Evolutionary conservation across 83 land plant genomes (phyloP).

Genomic region (Picea abies): DNA sequence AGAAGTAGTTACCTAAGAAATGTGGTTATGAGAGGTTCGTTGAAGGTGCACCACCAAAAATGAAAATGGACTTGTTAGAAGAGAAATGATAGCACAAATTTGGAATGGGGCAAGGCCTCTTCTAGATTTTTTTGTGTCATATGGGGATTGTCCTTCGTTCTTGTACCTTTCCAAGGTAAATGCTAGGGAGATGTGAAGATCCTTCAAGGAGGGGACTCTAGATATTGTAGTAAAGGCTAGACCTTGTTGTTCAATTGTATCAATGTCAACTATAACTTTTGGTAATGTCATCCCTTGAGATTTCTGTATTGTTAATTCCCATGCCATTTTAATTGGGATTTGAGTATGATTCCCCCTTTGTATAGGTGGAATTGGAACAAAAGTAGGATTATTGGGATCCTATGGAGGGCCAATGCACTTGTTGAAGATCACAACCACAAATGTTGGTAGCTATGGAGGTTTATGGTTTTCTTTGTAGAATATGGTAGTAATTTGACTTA

Average conservation of each 20-base stretch:
- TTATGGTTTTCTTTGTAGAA: background rate
- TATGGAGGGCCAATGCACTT: background rate
- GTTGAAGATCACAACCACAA: background rate
- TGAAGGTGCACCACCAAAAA: too few relatives aligned
- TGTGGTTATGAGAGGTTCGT: too few relatives aligned
- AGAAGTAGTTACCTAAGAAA: too few relatives aligned
- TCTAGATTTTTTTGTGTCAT: too few relatives aligned
- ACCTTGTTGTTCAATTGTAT: background rate
- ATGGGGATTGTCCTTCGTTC: background rate
- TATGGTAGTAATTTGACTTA: background rate
- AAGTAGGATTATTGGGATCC: background rate
- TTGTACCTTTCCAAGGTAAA: background rate
- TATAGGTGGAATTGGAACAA: background rate
- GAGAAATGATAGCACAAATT: too few relatives aligned
- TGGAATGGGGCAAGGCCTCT: too few relatives aligned
- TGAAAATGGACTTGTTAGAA: too few relatives aligned
- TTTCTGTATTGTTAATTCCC: too few relatives aligned
- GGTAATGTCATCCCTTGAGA: background rate
- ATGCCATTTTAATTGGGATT: background rate
- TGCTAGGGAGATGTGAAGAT: background rate
- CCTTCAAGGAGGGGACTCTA: background rate
- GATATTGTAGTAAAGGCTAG: background rate
- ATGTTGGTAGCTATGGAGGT: background rate
- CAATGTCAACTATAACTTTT: background rate
- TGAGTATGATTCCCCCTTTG: background rate